Percentiles rank a stretch among this genome's conserved stretches.
Evolutionary conservation across 441 rosid species (phyloP).

Genomic region (Isatis lusitanica): DNA sequence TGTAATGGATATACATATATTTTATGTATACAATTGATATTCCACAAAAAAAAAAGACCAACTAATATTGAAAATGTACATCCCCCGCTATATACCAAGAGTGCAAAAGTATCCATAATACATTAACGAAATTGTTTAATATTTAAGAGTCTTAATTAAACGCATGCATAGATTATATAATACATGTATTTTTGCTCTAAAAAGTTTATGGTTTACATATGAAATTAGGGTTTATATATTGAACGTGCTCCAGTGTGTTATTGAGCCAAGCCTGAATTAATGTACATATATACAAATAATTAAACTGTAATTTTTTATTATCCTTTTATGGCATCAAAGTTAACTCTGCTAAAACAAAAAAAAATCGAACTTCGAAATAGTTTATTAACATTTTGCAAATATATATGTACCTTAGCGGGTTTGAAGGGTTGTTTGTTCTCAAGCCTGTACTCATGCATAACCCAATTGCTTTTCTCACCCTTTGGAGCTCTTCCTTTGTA

Average conservation of each 20-base stretch:
- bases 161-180: too few species aligned
- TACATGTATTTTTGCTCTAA: too few species aligned
- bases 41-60: background rate
- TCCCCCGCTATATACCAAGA: too few species aligned
- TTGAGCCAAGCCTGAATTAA: background rate
- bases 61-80: too few species aligned
- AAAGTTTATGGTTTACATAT: background rate
- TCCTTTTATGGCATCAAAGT: background rate
- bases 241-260: background rate
- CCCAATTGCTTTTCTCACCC: constrained; percentile 82
- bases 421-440: constrained; percentile 50
- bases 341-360: background rate
- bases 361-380: background rate
- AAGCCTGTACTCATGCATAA: constrained; percentile 72
- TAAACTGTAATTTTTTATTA: background rate
- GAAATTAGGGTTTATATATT: background rate
- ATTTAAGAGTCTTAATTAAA: too few species aligned
- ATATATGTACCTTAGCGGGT: constrained; percentile 46
- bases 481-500: constrained; percentile 77
- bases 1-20: background rate
- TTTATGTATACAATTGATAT: background rate
- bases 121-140: too few species aligned
- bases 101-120: too few species aligned
- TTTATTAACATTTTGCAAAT: background rate
- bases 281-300: background rate